Evolutionary conservation across 306 rosid genomes (phyloP).

Genomic region (Leucaena leucocephala): DNA sequence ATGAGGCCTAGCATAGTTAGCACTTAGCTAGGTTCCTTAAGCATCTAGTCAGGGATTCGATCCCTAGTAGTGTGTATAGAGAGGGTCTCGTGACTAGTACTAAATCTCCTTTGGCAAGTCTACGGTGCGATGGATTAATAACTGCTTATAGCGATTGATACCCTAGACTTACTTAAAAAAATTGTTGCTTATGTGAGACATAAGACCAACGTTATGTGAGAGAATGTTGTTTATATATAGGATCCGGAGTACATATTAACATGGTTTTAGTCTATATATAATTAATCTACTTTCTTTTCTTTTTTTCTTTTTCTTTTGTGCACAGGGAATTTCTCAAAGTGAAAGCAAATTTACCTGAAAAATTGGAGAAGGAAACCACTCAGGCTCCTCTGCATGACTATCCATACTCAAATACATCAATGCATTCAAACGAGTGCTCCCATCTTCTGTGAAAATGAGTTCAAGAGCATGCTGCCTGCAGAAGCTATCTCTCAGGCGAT

Average conservation of each 20-base stretch:
- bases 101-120: too few species aligned
- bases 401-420: constrained; percentile 67
- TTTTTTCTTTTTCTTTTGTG: neutral
- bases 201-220: too few species aligned
- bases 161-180: too few species aligned
- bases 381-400: constrained; percentile 56
- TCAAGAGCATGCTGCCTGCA: constrained; percentile 88
- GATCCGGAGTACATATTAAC: neutral
- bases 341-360: constrained; percentile 59
- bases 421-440: constrained; percentile 63
- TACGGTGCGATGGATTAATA: too few species aligned
- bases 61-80: too few species aligned
- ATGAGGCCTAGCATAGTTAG: too few species aligned
- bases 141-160: too few species aligned
- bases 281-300: neutral
- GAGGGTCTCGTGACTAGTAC: too few species aligned
- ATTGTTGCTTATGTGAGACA: too few species aligned
- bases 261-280: neutral
- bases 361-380: constrained; percentile 89
- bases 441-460: constrained; percentile 87
- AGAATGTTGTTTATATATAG: too few species aligned
- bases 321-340: neutral
- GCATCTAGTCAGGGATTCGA: too few species aligned
- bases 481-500: constrained; percentile 79
- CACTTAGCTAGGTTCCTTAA: too few species aligned